Evolutionary conservation across 176 grass and related monocot genomes (phyloP), one percentile per base, ranked within the genome.

Genomic region (Elymus sibiricus): DNA sequence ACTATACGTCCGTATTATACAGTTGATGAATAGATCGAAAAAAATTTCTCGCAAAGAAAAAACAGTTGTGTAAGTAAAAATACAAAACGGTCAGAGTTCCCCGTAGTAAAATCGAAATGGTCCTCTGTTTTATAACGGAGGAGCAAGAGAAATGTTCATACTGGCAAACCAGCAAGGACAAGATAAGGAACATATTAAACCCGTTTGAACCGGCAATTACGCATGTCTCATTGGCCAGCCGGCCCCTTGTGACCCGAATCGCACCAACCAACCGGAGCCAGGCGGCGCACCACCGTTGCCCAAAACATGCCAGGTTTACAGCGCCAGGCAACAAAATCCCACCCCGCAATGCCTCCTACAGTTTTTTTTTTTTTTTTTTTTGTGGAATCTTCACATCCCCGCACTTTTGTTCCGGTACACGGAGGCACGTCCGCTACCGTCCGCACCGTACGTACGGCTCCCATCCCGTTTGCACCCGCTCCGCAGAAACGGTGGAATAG

Each of bases 281-380:
- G 47, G 15, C 47, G 34, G 4, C 15, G 5, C 13, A 2, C 43
- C 15, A 2, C 47, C 6, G 49, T 53, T 53, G 49, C 49, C 49
- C 19, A 58, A 58, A 58, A 9, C 53, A 58, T 9, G 5, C 38
- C 39, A 73, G 38, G 70, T 27, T 73, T 73, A 73, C 70, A 73
- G 70, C 70, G 70, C 70, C 70, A 73, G 70, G 39, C 70, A 46
- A 46, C 70, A 73, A 73, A 70, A 73, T 15, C 39, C 70, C 66
- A n/a, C 70, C 40, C 40, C 69, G 11, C 46, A 16, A 49, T 16
- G 46, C 46, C 46, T 15, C 46, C 47, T 15, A 4, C 4, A 2
- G 16, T 17, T 53, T 53, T 13, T 47, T 19, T 19, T n/a, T n/a
- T n/a, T n/a, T n/a, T n/a, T n/a, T n/a, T n/a, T n/a, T n/a, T n/a